Conservation (phyloP, 2,329 filamentous ascomycete genomes). For the Trichoderma harzianum region DNA sequence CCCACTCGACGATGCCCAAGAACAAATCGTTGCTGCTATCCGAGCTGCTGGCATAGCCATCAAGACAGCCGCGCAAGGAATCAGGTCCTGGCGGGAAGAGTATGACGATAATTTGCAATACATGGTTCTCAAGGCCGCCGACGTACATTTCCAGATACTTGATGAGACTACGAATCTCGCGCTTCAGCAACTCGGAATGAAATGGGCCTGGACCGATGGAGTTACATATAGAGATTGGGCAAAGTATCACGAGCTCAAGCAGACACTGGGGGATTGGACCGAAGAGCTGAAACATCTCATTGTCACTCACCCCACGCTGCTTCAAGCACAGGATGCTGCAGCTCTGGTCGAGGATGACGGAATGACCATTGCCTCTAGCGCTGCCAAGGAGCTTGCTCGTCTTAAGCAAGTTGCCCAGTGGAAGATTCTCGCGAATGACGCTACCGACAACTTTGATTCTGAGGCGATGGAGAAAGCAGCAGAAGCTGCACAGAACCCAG, state of each 20-base stretch:
- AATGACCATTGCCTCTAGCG: conserved; percentile 74
- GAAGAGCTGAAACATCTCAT: conserved; percentile 75
- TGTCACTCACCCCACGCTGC: conserved; percentile 67
- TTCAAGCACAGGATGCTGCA: conserved; percentile 63
- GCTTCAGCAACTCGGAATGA: conserved; percentile 87
- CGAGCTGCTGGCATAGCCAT: conserved; percentile 68
- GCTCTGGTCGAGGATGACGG: conserved; percentile 70
- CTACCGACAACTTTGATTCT: conserved; percentile 73
- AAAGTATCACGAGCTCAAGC: conserved; percentile 86
- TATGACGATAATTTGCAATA: conserved; percentile 68
- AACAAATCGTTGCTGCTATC: conserved; percentile 48
- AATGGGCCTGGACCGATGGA: conserved; percentile 93
- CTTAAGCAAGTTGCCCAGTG: conserved; percentile 81
- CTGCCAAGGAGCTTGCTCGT: conserved; percentile 74
- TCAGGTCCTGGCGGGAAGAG: conserved; percentile 71
- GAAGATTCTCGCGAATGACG: conserved; percentile 75
- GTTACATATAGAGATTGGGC: conserved; percentile 97
- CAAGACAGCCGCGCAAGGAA: conserved; percentile 71
- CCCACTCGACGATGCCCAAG: conserved; percentile 41
- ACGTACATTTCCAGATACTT: conserved; percentile 77
- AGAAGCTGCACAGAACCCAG: conserved; percentile 37
- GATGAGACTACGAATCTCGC: conserved; percentile 80
- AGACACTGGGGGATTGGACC: conserved; percentile 80
- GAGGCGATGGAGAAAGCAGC: conserved; percentile 59
- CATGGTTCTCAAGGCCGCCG: conserved; percentile 68